A percentile compares a stretch with the other conserved stretches of the same genome.
phyloP scores from a whole-genome alignment of 805 yeast species.

The Nakazawaea siamensis region DNA sequence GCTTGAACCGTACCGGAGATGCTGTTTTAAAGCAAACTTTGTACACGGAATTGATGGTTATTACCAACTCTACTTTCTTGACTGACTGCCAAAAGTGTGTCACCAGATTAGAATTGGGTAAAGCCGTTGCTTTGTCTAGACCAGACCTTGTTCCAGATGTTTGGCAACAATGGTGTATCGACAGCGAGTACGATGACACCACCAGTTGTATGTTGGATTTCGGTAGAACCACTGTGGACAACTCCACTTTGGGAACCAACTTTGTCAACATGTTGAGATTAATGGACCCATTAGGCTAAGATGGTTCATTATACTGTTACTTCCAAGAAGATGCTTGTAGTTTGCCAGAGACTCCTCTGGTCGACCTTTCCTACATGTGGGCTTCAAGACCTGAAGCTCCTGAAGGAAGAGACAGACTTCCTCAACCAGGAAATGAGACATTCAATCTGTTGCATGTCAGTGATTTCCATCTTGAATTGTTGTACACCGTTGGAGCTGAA shows the following conservation, averaged over 20 bases:
- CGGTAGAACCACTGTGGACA: slow-evolving; percentile 28
- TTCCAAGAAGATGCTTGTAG: slow-evolving; percentile 41
- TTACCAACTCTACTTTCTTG: slow-evolving; percentile 10
- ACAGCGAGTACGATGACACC: slow-evolving; percentile 18
- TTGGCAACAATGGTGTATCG: slow-evolving; percentile 35
- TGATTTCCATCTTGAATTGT: slow-evolving; percentile 56
- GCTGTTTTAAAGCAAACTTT: not conserved
- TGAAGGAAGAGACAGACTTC: slow-evolving; percentile 34
- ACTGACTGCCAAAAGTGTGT: slow-evolving; percentile 27
- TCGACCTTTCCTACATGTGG: slow-evolving; percentile 36
- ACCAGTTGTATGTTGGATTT: slow-evolving; percentile 23
- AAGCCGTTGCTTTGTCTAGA: slow-evolving; percentile 25
- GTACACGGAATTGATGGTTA: not conserved
- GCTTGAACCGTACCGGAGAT: not conserved
- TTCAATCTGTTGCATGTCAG: slow-evolving; percentile 60
- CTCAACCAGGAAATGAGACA: slow-evolving; percentile 26
- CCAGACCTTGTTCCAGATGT: slow-evolving; percentile 33
- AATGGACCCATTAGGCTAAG: slow-evolving; percentile 44
- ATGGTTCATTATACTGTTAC: slow-evolving; percentile 58
- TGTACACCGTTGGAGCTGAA: slow-evolving; percentile 46
- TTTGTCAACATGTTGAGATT: slow-evolving; percentile 41
- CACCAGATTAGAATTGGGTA: slow-evolving; percentile 26
- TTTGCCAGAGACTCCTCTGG: slow-evolving; percentile 43
- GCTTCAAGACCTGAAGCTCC: slow-evolving; percentile 20
- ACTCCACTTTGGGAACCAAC: slow-evolving; percentile 32